A percentile compares a stretch with the other conserved stretches of the same genome.
phyloP scores from a whole-genome alignment of 2,329 filamentous ascomycete species.

The Ceratocystis destructans region DNA sequence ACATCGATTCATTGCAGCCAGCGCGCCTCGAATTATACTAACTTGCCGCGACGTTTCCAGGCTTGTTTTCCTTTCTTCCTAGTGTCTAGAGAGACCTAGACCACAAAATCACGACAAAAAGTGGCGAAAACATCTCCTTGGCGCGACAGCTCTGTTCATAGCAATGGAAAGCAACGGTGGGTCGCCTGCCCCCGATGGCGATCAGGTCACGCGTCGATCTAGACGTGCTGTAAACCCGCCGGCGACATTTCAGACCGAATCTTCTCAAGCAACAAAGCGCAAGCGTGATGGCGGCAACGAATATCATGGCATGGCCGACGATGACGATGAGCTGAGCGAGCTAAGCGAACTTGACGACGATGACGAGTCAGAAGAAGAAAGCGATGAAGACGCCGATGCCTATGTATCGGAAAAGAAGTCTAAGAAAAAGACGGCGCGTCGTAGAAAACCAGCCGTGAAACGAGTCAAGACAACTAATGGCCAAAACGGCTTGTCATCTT shows the following conservation, averaged over 20 bases:
- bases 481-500: conserved; percentile 29
- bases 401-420: conserved; percentile 25
- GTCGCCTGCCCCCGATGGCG: conserved; percentile 36
- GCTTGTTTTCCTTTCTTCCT: not conserved
- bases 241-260: conserved; percentile 44
- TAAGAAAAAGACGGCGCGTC: conserved; percentile 30
- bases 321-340: conserved; percentile 30
- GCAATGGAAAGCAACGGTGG: conserved; percentile 40
- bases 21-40: not conserved
- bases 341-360: conserved; percentile 27
- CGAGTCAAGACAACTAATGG: conserved; percentile 49
- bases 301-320: conserved; percentile 32
- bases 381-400: conserved; percentile 30
- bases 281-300: conserved; percentile 40
- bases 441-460: conserved; percentile 45
- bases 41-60: not conserved
- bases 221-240: conserved; percentile 51
- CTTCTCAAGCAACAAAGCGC: conserved; percentile 37
- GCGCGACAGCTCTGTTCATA: not conserved
- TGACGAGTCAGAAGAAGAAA: conserved; percentile 33
- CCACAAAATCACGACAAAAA: not conserved
- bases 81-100: not conserved
- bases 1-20: not conserved
- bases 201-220: conserved; percentile 45
- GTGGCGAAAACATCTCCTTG: not conserved